These are phyloP conservation scores for Plasmodium cynomolgi DNA, from an alignment of 169 alveolate genomes.

Conservation along the genomic window DNA sequence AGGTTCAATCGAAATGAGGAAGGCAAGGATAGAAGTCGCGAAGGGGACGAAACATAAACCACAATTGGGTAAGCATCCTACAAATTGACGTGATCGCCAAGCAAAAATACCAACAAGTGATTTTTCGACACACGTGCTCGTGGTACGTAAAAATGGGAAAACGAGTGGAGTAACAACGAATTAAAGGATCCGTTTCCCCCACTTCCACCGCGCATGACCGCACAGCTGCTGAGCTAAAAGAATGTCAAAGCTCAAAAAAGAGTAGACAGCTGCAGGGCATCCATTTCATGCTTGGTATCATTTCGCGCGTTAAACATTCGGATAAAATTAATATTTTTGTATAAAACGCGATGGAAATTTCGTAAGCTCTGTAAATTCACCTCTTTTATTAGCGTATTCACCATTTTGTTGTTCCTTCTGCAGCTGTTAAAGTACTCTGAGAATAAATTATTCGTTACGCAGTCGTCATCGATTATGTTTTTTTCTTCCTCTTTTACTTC, in stretches of 20 bases:
- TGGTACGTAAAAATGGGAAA: not conserved
- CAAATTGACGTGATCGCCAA: not conserved
- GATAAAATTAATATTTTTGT: conserved; percentile 56
- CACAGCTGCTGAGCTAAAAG: not conserved
- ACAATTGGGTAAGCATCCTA: not conserved
- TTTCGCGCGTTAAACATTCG: conserved; percentile 43
- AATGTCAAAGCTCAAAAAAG: conserved; percentile 36
- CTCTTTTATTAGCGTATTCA: conserved; percentile 63
- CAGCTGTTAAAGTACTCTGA: conserved; percentile 68
- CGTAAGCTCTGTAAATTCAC: conserved; percentile 37
- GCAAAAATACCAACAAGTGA: not conserved
- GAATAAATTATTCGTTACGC: conserved; percentile 54
- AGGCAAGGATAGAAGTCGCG: not conserved
- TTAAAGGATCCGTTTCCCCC: not conserved
- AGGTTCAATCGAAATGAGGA: not conserved
- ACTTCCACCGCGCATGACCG: not conserved
- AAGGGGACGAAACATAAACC: not conserved
- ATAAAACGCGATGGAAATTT: conserved; percentile 33
- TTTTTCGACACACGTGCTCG: not conserved
- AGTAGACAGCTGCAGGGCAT: conserved; percentile 21
- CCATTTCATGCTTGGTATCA: conserved; percentile 7
- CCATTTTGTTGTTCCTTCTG: conserved; percentile 28
- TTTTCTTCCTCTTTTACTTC: not conserved
- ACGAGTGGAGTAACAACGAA: not conserved
- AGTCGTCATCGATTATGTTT: conserved; percentile 51